These are phyloP conservation scores for Solanum megistacrolobum DNA, from an alignment of 257 asterid species.

Conservation along the genomic window DNA sequence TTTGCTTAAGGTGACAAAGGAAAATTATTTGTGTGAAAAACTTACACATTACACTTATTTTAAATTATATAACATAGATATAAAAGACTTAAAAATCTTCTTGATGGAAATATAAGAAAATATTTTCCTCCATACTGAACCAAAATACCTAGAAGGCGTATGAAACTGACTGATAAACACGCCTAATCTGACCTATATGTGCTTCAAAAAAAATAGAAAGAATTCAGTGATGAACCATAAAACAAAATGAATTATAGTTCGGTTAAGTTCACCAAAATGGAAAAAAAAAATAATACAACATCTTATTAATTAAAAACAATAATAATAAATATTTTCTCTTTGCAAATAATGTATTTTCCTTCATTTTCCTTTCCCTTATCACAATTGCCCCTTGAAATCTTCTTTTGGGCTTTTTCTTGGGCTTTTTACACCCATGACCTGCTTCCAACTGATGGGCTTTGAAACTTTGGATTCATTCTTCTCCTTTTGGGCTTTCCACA, in stretches of 20 bases:
- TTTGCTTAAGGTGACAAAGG: not conserved
- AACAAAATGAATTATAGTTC: not conserved
- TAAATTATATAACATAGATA: not conserved
- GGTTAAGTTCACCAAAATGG: not conserved
- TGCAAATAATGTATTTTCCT: not conserved
- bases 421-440: not conserved
- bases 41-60: not conserved
- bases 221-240: not conserved
- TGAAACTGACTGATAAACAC: not conserved
- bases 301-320: not conserved
- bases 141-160: not conserved
- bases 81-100: not conserved
- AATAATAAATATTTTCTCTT: not conserved
- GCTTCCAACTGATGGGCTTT: not conserved
- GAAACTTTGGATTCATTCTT: not conserved
- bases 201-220: not conserved
- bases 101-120: not conserved
- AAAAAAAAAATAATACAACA: not conserved
- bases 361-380: not conserved
- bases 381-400: not conserved
- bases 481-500: constrained; percentile 64
- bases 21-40: not conserved
- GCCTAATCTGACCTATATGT: not conserved
- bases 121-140: not conserved
- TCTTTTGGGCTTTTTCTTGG: not conserved